Percentiles rank a stretch among this genome's conserved stretches.
Evolutionary conservation across 768 basidiomycete species (phyloP).

Genomic region (Lactarius evosmus): DNA sequence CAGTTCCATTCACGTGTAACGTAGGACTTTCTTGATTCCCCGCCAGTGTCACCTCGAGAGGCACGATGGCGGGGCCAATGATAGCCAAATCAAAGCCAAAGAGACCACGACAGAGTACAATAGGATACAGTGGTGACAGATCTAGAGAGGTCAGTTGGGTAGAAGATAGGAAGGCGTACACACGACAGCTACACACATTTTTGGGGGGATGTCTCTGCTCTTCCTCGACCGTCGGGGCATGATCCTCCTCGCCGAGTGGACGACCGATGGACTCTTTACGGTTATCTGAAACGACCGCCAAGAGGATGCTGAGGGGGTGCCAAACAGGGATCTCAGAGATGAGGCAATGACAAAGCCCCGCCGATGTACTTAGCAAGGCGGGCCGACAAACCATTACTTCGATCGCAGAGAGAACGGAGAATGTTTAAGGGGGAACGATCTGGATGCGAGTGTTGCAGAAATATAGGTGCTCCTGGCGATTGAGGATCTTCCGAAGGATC

Average conservation of each 20-base stretch:
- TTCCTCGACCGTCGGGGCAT: slow-evolving; percentile 45
- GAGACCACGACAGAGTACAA: slow-evolving; percentile 95
- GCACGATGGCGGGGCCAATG: slow-evolving; percentile 70
- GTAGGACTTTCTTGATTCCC: slow-evolving; percentile 90
- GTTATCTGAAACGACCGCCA: slow-evolving; percentile 52
- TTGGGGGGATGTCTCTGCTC: slow-evolving; percentile 45
- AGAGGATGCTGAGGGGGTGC: slow-evolving; percentile 30
- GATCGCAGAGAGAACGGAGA: slow-evolving; percentile 47
- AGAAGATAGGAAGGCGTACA: background rate
- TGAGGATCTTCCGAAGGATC: slow-evolving; percentile 31
- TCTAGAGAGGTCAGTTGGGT: slow-evolving; percentile 44
- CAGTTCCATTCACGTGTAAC: slow-evolving; percentile 79
- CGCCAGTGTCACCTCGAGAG: slow-evolving; percentile 94
- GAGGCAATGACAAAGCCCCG: slow-evolving; percentile 12
- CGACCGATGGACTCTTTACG: slow-evolving; percentile 44
- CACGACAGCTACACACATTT: slow-evolving; percentile 52
- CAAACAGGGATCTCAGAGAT: slow-evolving; percentile 1
- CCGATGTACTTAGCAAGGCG: slow-evolving; percentile 26
- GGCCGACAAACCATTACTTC: slow-evolving; percentile 28
- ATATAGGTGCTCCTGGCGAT: slow-evolving; percentile 37
- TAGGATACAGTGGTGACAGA: slow-evolving; percentile 72
- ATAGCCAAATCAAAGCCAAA: slow-evolving; percentile 86
- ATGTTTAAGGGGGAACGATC: slow-evolving; percentile 54
- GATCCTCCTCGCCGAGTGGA: slow-evolving; percentile 53
- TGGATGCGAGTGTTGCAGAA: slow-evolving; percentile 38